Evolutionary conservation across 176 grass and related monocot genomes (phyloP).

Genomic region (Urochloa ruziziensis): DNA sequence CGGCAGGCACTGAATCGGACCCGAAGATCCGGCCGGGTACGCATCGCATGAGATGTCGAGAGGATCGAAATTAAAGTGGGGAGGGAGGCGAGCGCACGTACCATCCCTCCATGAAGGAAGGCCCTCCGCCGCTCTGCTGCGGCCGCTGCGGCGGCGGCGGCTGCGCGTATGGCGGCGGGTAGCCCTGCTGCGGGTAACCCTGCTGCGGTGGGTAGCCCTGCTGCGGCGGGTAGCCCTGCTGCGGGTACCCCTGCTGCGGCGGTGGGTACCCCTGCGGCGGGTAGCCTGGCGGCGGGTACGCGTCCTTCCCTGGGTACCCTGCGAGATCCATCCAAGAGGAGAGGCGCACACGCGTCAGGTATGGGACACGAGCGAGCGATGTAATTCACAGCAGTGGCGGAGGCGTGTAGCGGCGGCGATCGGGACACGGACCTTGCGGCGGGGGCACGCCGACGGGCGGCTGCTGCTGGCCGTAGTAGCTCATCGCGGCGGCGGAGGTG

Average conservation of each 20-base stretch:
- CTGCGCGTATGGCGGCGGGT: constrained; percentile 63
- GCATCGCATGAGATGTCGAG: not conserved
- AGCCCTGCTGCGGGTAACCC: constrained; percentile 37
- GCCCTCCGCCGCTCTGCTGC: constrained; percentile 53
- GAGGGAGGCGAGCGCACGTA: not conserved
- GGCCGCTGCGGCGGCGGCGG: constrained; percentile 39
- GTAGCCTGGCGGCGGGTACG: constrained; percentile 54
- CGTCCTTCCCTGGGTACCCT: constrained; percentile 60
- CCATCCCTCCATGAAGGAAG: constrained; percentile 74
- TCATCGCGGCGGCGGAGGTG: constrained; percentile 39
- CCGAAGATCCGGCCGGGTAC: not conserved
- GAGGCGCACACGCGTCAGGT: not conserved
- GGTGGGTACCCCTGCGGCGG: constrained; percentile 47
- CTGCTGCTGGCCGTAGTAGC: constrained; percentile 68
- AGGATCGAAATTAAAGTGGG: no score
- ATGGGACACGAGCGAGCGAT: not conserved
- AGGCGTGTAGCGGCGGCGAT: not conserved
- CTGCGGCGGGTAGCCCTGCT: constrained; percentile 32
- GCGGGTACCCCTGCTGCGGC: constrained; percentile 45
- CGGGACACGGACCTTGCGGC: constrained; percentile 37
- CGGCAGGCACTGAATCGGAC: not conserved
- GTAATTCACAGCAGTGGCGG: not conserved
- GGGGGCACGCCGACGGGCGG: constrained; percentile 67
- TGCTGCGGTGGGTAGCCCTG: constrained; percentile 33
- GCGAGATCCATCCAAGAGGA: not conserved